These are phyloP conservation scores for Raphidocelis subcapitata DNA, from an alignment of 139 green algal genomes.

Conservation along the genomic window DNA sequence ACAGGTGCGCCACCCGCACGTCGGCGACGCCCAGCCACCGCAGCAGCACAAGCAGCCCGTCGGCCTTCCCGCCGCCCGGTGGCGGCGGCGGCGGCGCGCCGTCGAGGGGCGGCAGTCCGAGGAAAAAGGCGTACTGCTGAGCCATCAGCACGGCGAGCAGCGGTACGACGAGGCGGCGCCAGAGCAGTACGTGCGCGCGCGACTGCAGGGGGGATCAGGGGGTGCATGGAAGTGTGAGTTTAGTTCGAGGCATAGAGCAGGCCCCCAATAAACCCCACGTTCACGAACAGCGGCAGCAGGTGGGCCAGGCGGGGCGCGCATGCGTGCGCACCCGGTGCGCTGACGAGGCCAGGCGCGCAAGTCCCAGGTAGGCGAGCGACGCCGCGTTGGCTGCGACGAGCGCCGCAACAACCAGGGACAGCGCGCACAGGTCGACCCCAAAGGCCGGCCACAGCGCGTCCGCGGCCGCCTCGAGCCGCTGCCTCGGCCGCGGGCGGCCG, in stretches of 20 bases:
- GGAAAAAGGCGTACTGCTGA: constrained; percentile 45
- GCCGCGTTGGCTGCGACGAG: constrained; percentile 46
- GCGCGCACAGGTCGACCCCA: constrained; percentile 48
- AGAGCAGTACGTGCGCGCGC: neutral
- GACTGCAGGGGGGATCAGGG: neutral
- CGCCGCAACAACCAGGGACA: constrained; percentile 56
- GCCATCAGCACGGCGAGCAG: constrained; percentile 39
- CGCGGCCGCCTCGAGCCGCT: neutral
- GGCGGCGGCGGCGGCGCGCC: neutral
- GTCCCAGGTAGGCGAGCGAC: constrained; percentile 44
- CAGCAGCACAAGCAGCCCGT: neutral
- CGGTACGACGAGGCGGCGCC: constrained; percentile 40
- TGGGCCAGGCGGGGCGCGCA: too few species aligned
- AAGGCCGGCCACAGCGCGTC: constrained; percentile 35
- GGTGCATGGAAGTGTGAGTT: too few species aligned
- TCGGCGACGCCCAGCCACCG: neutral
- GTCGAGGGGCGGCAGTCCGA: constrained; percentile 37
- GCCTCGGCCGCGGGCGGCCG: neutral
- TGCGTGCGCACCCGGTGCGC: neutral
- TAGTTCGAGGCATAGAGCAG: too few species aligned
- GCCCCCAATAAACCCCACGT: too few species aligned
- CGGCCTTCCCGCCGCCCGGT: neutral
- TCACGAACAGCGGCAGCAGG: too few species aligned
- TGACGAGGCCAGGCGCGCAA: constrained; percentile 25
- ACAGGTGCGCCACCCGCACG: neutral